Evolutionary conservation across 2,329 filamentous ascomycete species (phyloP).

Genomic region (Penicillium corylophilum): DNA sequence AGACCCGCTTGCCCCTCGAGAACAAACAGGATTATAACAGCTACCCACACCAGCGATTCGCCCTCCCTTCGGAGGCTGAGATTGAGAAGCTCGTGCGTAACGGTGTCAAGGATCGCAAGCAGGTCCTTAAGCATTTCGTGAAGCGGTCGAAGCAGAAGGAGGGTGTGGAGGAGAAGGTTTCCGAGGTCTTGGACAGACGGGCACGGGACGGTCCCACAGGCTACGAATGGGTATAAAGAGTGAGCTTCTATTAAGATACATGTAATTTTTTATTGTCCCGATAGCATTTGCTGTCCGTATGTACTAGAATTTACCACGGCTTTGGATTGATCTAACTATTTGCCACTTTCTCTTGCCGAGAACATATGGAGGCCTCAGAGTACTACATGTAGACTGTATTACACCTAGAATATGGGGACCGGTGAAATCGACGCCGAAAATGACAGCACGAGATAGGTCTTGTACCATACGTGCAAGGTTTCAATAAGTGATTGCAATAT

Average conservation of each 20-base stretch:
- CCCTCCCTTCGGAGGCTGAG: slow-evolving; percentile 67
- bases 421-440: too few species aligned
- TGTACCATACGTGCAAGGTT: too few species aligned
- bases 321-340: slow-evolving; percentile 11
- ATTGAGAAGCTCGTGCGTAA: slow-evolving; percentile 48
- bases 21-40: slow-evolving; percentile 61
- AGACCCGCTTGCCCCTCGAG: slow-evolving; percentile 59
- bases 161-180: slow-evolving; percentile 66
- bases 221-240: slow-evolving; percentile 29
- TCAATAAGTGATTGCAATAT: too few species aligned
- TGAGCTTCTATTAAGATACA: background rate
- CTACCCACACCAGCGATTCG: slow-evolving; percentile 70
- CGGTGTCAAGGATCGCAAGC: slow-evolving; percentile 50
- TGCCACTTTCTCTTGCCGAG: background rate
- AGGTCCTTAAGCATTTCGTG: slow-evolving; percentile 65
- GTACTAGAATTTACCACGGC: slow-evolving; percentile 22
- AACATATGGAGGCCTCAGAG: too few species aligned
- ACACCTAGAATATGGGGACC: too few species aligned
- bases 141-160: slow-evolving; percentile 62
- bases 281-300: slow-evolving; percentile 11
- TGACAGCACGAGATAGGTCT: too few species aligned
- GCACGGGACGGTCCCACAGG: slow-evolving; percentile 51
- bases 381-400: too few species aligned
- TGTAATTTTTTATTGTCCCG: slow-evolving; percentile 21
- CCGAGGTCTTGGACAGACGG: slow-evolving; percentile 67